Evolutionary conservation across 1,284 basidiomycete species (phyloP).

Genomic region (Melampsora larici-populina): DNA sequence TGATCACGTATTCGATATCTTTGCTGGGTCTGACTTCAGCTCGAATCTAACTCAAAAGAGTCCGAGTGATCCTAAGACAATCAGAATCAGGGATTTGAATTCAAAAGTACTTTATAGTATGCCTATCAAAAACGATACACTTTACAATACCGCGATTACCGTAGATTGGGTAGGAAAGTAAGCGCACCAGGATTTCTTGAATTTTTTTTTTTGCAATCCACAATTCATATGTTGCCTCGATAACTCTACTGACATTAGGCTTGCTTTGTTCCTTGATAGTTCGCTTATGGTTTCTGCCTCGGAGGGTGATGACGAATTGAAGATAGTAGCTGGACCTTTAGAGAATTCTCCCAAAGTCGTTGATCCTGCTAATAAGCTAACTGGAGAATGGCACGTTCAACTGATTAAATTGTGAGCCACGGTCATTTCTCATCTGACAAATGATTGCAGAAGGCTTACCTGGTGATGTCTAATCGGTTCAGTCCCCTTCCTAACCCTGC

Average conservation of each 20-base stretch:
- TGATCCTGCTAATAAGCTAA: not conserved
- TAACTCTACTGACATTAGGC: too few species aligned
- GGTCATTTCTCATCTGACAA: not conserved
- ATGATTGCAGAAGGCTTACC: too few species aligned
- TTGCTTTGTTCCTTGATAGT: not conserved
- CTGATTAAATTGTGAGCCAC: conserved; percentile 11
- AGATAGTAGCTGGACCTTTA: not conserved
- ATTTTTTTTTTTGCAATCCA: not conserved
- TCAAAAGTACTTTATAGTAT: not conserved
- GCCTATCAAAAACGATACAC: not conserved
- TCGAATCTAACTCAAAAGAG: not conserved
- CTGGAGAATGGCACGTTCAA: conserved; percentile 24
- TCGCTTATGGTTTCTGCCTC: conserved; percentile 13
- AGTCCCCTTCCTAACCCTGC: too few species aligned
- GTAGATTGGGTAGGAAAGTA: conserved; percentile 18
- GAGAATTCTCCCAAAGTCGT: conserved; percentile 10
- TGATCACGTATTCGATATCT: conserved; percentile 8
- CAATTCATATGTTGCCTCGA: too few species aligned
- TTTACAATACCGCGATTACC: conserved; percentile 13
- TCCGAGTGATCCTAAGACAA: not conserved
- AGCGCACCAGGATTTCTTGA: not conserved
- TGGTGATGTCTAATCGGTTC: too few species aligned
- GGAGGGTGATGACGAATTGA: not conserved
- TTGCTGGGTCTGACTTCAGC: conserved; percentile 14
- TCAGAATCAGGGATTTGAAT: conserved; percentile 9